Evolutionary conservation across 2,329 filamentous ascomycete genomes (phyloP).

Genomic region (Aspergillus unguis): DNA sequence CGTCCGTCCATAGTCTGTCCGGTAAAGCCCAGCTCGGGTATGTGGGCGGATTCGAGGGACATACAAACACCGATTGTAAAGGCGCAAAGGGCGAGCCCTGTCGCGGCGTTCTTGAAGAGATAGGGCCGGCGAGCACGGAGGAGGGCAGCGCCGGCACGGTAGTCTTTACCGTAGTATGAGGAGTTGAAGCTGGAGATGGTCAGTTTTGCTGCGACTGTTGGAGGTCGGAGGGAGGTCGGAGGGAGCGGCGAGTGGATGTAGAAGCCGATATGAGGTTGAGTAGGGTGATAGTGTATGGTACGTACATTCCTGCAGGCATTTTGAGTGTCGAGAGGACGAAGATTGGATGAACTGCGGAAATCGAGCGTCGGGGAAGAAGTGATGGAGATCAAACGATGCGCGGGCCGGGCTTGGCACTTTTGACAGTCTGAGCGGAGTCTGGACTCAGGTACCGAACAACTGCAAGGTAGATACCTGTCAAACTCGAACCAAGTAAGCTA

Average conservation of each 20-base stretch:
- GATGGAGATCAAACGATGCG: slow-evolving; percentile 2
- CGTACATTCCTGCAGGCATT: slow-evolving; percentile 19
- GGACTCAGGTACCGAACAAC: not conserved
- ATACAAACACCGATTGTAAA: slow-evolving; percentile 85
- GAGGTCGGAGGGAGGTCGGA: not conserved
- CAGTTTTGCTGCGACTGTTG: slow-evolving; percentile 1
- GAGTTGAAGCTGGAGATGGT: slow-evolving; percentile 56
- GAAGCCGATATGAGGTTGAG: not conserved
- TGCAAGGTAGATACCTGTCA: not conserved
- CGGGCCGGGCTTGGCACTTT: slow-evolving; percentile 6
- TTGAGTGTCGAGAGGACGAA: not conserved
- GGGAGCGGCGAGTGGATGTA: not conserved
- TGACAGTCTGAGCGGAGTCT: not conserved
- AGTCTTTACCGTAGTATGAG: slow-evolving; percentile 88
- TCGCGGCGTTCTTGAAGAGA: slow-evolving; percentile 81
- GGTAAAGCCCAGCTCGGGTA: not conserved
- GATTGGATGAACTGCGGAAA: not conserved
- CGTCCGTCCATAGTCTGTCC: too few species aligned
- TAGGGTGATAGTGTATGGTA: not conserved
- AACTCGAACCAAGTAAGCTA: not conserved
- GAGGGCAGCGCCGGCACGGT: slow-evolving; percentile 81
- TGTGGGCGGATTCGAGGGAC: slow-evolving; percentile 47
- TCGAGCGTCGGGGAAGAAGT: not conserved
- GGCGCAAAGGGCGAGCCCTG: slow-evolving; percentile 69
- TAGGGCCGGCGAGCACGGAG: slow-evolving; percentile 90